Evolutionary conservation across 164 flowering plant species (phyloP).

Genomic region (Berberis thunbergii): DNA sequence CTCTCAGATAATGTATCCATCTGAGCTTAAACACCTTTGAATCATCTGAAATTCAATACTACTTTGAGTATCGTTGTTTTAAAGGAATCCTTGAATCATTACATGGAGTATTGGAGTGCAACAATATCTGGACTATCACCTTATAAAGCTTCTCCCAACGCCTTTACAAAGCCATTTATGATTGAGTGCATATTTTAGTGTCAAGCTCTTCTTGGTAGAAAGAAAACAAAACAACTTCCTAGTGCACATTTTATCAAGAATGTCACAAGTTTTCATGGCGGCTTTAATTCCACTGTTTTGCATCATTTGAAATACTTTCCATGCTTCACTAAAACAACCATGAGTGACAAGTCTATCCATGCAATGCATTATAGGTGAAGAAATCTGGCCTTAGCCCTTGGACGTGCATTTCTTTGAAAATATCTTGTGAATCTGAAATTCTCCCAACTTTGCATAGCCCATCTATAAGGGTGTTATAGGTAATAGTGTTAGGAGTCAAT

Average conservation of each 20-base stretch:
- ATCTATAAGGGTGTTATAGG: background rate
- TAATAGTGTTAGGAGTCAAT: slow-evolving; percentile 4
- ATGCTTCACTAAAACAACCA: background rate
- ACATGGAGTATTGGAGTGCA: background rate
- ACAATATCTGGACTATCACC: background rate
- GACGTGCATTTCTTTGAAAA: background rate
- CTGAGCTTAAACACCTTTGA: background rate
- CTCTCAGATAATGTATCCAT: too few relatives aligned
- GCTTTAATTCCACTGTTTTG: background rate
- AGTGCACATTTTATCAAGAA: slow-evolving; percentile 5
- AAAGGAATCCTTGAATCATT: background rate
- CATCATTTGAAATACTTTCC: background rate
- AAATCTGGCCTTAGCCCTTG: slow-evolving; percentile 2
- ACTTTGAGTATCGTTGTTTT: too few relatives aligned
- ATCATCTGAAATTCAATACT: background rate
- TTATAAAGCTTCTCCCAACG: background rate
- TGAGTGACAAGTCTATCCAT: background rate
- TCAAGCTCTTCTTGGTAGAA: background rate
- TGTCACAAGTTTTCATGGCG: background rate
- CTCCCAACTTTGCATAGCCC: slow-evolving; percentile 7
- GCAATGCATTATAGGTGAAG: background rate
- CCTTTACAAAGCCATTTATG: background rate
- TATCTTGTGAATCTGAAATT: slow-evolving; percentile 2
- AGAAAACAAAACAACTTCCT: background rate
- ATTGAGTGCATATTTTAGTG: background rate